Conservation (phyloP, 177 flowering plant genomes). For the Tripterygium wilfordii region DNA sequence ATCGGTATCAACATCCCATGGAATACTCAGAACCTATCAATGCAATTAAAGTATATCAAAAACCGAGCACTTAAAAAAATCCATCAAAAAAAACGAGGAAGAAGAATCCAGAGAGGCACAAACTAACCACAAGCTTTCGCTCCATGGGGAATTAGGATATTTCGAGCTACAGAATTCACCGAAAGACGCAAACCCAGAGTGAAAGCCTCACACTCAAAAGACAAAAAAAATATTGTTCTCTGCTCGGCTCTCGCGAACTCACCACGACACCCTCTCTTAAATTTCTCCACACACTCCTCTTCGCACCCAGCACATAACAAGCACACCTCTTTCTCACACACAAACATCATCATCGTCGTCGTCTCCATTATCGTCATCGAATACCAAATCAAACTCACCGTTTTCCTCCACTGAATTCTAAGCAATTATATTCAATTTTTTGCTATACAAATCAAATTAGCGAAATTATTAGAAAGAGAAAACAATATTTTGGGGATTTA, state of each 20-base stretch:
- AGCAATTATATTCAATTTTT: too few species aligned
- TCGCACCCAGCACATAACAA: slow-evolving; percentile 66
- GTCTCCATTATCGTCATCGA: slow-evolving; percentile 25
- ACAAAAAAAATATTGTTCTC: slow-evolving; percentile 9
- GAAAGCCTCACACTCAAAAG: slow-evolving; percentile 24
- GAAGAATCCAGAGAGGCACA: too few species aligned
- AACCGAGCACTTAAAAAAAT: too few species aligned
- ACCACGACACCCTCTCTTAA: slow-evolving; percentile 31
- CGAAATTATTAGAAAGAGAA: too few species aligned
- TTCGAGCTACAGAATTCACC: too few species aligned
- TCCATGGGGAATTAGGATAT: slow-evolving; percentile 64
- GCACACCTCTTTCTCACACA: slow-evolving; percentile 88
- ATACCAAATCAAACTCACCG: slow-evolving; percentile 44
- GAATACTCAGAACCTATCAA: slow-evolving; percentile 89
- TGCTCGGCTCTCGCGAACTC: slow-evolving; percentile 24
- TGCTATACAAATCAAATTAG: too few species aligned
- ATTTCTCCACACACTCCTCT: slow-evolving; percentile 52
- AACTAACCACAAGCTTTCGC: slow-evolving; percentile 87
- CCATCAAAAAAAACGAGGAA: too few species aligned
- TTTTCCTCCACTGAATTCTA: neutral
- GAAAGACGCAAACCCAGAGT: slow-evolving; percentile 4
- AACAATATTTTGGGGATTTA: neutral
- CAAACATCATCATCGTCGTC: slow-evolving; percentile 29
- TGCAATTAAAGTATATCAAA: neutral
- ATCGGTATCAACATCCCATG: slow-evolving; percentile 93